Evolutionary conservation across 495 filamentous ascomycete genomes (phyloP).

Genomic region (Daldinia bambusicola): DNA sequence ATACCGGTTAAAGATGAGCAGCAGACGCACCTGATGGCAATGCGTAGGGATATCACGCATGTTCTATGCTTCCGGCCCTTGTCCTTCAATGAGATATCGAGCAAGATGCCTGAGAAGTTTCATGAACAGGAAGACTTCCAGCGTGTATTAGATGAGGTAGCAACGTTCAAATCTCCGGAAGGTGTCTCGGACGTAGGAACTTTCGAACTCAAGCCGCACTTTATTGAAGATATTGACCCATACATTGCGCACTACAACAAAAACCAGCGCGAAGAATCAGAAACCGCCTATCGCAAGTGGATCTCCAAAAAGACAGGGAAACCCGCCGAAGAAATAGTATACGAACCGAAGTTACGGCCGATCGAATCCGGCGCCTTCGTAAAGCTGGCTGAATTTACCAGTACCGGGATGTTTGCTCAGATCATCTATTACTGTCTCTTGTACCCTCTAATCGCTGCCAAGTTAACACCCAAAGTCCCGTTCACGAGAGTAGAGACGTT

Average conservation of each 20-base stretch:
- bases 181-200: conserved; percentile 91
- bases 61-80: conserved; percentile 95
- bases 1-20: conserved; percentile 74
- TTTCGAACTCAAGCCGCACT: conserved; percentile 89
- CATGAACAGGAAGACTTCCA: conserved; percentile 82
- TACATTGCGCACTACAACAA: conserved; percentile 95
- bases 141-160: conserved; percentile 86
- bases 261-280: conserved; percentile 96
- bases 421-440: conserved; percentile 88
- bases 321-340: conserved; percentile 84
- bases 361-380: conserved; percentile 81
- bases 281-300: conserved; percentile 84
- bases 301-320: conserved; percentile 89
- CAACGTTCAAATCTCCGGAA: conserved; percentile 87
- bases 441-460: conserved; percentile 73
- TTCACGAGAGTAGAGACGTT: conserved; percentile 87
- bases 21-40: conserved; percentile 71
- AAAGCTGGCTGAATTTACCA: conserved; percentile 78
- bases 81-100: conserved; percentile 88
- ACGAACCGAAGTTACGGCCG: conserved; percentile 84
- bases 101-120: conserved; percentile 84
- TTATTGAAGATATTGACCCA: conserved; percentile 86
- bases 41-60: conserved; percentile 90
- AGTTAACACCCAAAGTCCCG: conserved; percentile 75
- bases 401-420: conserved; percentile 86